Evolutionary conservation across 108 stramenopile genomes (phyloP).

Genomic region (Fragilariopsis cylindrus): DNA sequence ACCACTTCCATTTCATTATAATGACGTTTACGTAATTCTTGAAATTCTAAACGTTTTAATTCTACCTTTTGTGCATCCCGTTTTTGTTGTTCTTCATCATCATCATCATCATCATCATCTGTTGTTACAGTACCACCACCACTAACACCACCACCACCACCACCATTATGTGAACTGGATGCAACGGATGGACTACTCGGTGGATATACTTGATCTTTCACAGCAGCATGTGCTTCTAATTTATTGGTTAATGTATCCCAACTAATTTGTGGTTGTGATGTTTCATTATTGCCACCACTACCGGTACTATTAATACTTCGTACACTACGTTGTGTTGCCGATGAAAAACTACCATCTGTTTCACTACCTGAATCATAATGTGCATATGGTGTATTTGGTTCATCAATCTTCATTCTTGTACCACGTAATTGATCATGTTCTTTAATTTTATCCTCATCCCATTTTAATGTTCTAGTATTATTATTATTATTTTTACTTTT

Average conservation of each 20-base stretch:
- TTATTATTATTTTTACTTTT: conserved; percentile 24
- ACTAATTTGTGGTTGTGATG: conserved; percentile 15
- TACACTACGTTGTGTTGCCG: not conserved
- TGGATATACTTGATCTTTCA: conserved; percentile 6
- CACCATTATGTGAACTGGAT: conserved; percentile 13
- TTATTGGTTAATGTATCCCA: conserved; percentile 71
- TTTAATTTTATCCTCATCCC: conserved; percentile 87
- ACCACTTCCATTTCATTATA: conserved; percentile 89
- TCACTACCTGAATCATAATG: conserved; percentile 78
- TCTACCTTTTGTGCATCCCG: conserved; percentile 53
- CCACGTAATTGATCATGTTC: conserved; percentile 86
- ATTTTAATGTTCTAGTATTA: conserved; percentile 49
- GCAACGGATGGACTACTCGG: not conserved
- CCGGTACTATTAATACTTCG: conserved; percentile 16
- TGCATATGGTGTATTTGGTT: conserved; percentile 85
- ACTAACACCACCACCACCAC: not conserved
- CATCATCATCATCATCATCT: conserved; percentile 28
- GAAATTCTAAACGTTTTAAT: conserved; percentile 58
- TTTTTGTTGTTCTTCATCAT: conserved; percentile 29
- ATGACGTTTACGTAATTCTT: conserved; percentile 78
- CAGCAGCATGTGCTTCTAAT: conserved; percentile 71
- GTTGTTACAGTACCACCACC: no score
- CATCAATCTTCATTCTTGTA: conserved; percentile 89
- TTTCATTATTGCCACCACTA: conserved; percentile 46
- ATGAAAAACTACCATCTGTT: conserved; percentile 41